Conservation (phyloP, 768 basidiomycete genomes). For the Kwoniella newhampshirensis region DNA sequence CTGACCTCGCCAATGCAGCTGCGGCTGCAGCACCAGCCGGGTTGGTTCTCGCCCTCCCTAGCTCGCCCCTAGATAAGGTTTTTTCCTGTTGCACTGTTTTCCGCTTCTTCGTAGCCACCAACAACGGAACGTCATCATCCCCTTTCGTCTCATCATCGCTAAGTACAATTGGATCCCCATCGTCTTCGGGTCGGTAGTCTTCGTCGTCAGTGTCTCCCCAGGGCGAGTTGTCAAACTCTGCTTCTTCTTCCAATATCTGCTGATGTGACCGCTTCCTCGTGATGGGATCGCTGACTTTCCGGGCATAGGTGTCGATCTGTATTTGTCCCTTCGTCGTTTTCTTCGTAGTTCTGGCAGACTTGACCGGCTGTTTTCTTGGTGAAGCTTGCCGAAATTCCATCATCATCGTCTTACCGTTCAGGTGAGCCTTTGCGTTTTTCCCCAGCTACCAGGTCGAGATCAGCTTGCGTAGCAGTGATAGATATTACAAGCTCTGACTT, state of each 20-base stretch:
- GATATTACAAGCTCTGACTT: conserved; percentile 8
- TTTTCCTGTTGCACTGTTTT: conserved; percentile 17
- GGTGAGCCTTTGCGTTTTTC: conserved; percentile 13
- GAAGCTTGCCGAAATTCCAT: conserved; percentile 43
- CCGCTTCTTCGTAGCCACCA: conserved; percentile 18
- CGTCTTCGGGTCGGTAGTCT: conserved; percentile 19
- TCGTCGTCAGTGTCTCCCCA: conserved; percentile 48
- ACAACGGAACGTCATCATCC: conserved; percentile 22
- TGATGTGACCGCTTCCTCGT: conserved; percentile 31
- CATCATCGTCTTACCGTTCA: conserved; percentile 29
- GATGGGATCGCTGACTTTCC: conserved; percentile 27
- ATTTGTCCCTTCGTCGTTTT: conserved; percentile 15
- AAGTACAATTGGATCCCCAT: conserved; percentile 31
- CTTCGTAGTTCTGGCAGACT: background rate
- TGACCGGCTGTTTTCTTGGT: conserved; percentile 20
- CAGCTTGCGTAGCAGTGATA: background rate
- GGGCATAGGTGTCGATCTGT: conserved; percentile 16
- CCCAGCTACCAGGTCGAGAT: conserved; percentile 26
- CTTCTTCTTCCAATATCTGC: conserved; percentile 33
- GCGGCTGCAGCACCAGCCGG: conserved; percentile 2
- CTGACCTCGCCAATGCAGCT: background rate
- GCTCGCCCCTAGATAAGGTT: background rate
- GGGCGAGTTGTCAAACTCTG: conserved; percentile 40
- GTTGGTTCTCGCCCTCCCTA: background rate
- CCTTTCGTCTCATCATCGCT: conserved; percentile 13